Evolutionary conservation across 2,329 filamentous ascomycete species (phyloP).

Genomic region (Dactylellina cionopaga): DNA sequence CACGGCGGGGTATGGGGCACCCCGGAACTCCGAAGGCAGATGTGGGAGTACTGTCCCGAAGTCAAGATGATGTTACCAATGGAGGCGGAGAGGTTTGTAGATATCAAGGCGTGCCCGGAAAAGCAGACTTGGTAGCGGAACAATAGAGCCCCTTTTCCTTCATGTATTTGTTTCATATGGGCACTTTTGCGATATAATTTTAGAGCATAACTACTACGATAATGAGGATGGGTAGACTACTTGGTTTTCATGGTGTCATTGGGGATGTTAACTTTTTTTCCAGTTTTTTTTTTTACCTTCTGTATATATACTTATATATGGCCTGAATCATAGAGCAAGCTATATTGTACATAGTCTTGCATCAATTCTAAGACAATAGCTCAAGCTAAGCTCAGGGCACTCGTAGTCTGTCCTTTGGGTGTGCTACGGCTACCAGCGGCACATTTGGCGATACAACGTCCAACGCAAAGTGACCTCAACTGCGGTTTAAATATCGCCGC

Average conservation of each 20-base stretch:
- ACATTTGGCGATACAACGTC: slow-evolving; percentile 10
- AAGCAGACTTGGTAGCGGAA: slow-evolving; percentile 64
- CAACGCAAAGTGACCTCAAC: slow-evolving; percentile 8
- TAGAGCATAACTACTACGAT: no score
- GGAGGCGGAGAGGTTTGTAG: slow-evolving; percentile 63
- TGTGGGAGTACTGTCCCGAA: slow-evolving; percentile 70
- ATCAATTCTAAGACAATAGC: no score
- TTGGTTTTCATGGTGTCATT: background rate
- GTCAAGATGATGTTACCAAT: slow-evolving; percentile 69
- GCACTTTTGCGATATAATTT: background rate
- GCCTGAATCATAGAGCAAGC: no score
- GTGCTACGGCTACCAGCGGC: slow-evolving; percentile 42
- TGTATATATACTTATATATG: background rate
- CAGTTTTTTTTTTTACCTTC: background rate
- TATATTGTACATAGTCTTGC: no score
- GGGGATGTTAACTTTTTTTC: no score
- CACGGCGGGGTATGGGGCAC: slow-evolving; percentile 66
- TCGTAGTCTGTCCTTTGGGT: background rate
- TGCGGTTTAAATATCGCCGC: slow-evolving; percentile 17
- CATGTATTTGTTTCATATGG: background rate
- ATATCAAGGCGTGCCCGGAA: slow-evolving; percentile 65
- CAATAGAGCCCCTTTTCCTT: slow-evolving; percentile 10
- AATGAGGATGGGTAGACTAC: background rate
- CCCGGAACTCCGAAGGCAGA: slow-evolving; percentile 64
- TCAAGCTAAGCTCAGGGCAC: background rate